Base-by-base conservation (phyloP, 805 yeast species). In the Blastobotrys mokoenaii region DNA sequence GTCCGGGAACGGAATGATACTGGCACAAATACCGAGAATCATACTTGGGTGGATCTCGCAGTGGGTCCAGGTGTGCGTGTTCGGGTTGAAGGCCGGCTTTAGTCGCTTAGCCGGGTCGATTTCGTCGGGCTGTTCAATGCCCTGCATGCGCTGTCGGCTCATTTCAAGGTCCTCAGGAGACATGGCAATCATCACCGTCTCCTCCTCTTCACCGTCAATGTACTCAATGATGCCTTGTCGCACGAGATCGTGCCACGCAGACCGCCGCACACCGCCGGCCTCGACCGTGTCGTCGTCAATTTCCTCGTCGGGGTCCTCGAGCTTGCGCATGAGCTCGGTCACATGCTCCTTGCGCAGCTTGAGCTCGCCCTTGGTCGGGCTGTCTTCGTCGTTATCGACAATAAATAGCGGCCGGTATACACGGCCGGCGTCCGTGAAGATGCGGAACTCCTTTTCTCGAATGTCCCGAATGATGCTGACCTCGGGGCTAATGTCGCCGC, bases 1-100 rank as follows among this genome's bases (percentile, higher is more conserved):
- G 70, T 93, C 98, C 11, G 99, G 99, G 84, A 93, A 93, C 15
- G 99, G 99, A 74, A 93, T 93, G 63, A 93, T 88, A 25, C 96
- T 86, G 3, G 99, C 99, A 39, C 97, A 96, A 53, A 93, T 96
- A 67, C 98, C 98, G 50, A 93, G 74, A 66, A 93, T 90, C 98
- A 93, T 93, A 27, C 95, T 84, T 15, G 98, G 98, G 69, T 93
- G 98, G 62, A 93, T 89, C 69, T 93, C 98, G 77, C 98, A 93
- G 67, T 93, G 98, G 0, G 98, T 93, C 72, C 86, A 93, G 1
- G 97, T 88, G 53, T 81, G 84, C 0, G 79, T 73, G 57, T 80
- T 79, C 18, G 79, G 75, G 42, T 72, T 70, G 51, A 69, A 72
- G 12, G 74, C 68, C 15, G 86, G 80, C 64, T 82, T 89, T 61